Evolutionary conservation across 371 early-diverging fungal species (phyloP).

Genomic region (Choanephora cucurbitarum): DNA sequence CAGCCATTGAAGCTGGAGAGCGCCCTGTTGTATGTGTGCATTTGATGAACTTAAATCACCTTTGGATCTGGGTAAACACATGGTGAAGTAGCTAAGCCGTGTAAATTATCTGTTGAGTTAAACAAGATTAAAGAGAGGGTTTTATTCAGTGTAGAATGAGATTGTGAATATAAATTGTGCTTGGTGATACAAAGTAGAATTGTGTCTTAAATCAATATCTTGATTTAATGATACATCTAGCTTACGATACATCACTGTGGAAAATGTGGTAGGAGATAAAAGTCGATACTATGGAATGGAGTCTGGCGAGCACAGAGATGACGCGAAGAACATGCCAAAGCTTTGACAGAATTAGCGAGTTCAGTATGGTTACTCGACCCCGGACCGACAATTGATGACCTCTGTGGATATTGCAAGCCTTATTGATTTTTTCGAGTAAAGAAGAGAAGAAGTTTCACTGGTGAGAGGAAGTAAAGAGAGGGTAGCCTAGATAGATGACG

Average conservation of each 20-base stretch:
- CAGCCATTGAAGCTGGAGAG: background rate
- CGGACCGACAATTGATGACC: constrained; percentile 15
- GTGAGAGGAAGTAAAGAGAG: constrained; percentile 5
- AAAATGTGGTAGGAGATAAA: constrained; percentile 11
- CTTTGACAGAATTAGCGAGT: constrained; percentile 20
- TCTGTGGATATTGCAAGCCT: constrained; percentile 2
- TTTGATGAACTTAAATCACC: constrained; percentile 5
- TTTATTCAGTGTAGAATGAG: too few species aligned
- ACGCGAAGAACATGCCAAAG: too few species aligned
- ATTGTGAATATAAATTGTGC: too few species aligned
- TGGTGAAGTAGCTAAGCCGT: background rate
- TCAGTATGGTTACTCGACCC: constrained; percentile 18
- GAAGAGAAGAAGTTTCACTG: constrained; percentile 9
- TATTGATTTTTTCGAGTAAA: constrained; percentile 9
- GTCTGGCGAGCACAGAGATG: background rate
- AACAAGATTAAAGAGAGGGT: too few species aligned
- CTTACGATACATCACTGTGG: too few species aligned
- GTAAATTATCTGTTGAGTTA: too few species aligned
- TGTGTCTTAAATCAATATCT: too few species aligned
- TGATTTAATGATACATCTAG: too few species aligned
- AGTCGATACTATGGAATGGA: background rate
- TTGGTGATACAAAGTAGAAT: too few species aligned
- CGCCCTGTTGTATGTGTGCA: background rate
- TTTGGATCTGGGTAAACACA: constrained; percentile 1
- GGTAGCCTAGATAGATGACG: constrained; percentile 20